Evolutionary conservation across 768 basidiomycete genomes (phyloP).

Genomic region (Galerina marginata): DNA sequence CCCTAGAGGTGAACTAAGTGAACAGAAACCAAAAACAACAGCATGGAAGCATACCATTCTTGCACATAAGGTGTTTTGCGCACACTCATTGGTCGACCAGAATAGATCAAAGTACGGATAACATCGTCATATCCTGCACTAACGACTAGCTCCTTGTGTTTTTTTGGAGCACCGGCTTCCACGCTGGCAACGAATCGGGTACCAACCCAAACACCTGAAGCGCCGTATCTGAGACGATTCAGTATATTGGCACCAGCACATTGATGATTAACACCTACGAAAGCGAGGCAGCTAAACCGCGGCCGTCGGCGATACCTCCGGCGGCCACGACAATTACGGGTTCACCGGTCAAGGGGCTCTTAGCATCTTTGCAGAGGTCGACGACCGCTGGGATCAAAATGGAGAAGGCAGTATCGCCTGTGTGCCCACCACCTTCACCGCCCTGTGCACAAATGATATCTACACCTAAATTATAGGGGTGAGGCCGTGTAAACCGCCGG

Average conservation of each 20-base stretch:
- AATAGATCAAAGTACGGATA: slow-evolving; percentile 72
- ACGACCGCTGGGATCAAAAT: slow-evolving; percentile 84
- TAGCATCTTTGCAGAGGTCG: slow-evolving; percentile 72
- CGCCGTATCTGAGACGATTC: slow-evolving; percentile 63
- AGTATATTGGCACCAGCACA: not conserved
- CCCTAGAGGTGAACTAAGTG: slow-evolving; percentile 44
- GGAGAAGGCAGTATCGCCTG: slow-evolving; percentile 81
- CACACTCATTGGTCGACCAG: slow-evolving; percentile 84
- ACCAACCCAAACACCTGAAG: slow-evolving; percentile 87
- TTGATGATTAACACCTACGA: slow-evolving; percentile 47
- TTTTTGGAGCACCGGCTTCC: slow-evolving; percentile 79
- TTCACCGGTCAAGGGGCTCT: slow-evolving; percentile 79
- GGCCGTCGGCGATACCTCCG: slow-evolving; percentile 84
- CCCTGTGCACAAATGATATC: slow-evolving; percentile 91
- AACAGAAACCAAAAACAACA: not conserved
- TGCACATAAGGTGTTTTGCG: slow-evolving; percentile 78
- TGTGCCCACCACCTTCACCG: slow-evolving; percentile 90
- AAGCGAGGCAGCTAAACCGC: slow-evolving; percentile 77
- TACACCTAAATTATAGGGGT: slow-evolving; percentile 53
- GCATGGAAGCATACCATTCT: slow-evolving; percentile 57
- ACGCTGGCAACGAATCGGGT: slow-evolving; percentile 85
- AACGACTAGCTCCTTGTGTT: slow-evolving; percentile 71
- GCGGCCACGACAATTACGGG: slow-evolving; percentile 82
- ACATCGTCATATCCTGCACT: slow-evolving; percentile 80
- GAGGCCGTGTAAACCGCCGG: not conserved